These are phyloP conservation scores for Gaertneriomyces semiglobifer DNA, from an alignment of 192 early-diverging fungal genomes.

Conservation along the genomic window DNA sequence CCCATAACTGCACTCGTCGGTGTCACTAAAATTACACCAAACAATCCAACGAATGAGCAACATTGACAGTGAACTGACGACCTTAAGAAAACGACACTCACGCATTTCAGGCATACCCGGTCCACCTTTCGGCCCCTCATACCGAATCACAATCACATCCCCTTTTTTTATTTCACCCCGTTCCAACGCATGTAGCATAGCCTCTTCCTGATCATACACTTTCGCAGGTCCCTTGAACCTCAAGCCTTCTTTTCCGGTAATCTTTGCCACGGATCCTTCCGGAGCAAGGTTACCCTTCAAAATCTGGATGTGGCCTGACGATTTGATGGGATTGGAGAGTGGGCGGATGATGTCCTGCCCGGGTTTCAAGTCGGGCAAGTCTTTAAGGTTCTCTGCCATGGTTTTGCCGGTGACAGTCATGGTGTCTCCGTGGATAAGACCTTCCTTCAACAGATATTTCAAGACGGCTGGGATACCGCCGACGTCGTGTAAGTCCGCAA, in stretches of 20 bases:
- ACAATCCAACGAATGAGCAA: background rate
- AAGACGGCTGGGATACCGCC: slow-evolving; percentile 94
- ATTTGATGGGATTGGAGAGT: slow-evolving; percentile 83
- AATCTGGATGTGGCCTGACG: slow-evolving; percentile 91
- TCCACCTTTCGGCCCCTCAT: slow-evolving; percentile 97
- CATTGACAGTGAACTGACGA: background rate
- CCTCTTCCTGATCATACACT: slow-evolving; percentile 90
- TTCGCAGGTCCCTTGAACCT: slow-evolving; percentile 81
- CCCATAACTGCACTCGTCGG: slow-evolving; percentile 99
- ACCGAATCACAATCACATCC: slow-evolving; percentile 90
- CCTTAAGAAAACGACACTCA: slow-evolving; percentile 30
- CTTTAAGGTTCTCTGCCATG: slow-evolving; percentile 83
- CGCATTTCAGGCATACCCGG: slow-evolving; percentile 99
- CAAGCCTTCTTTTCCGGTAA: slow-evolving; percentile 98
- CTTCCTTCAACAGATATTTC: slow-evolving; percentile 87
- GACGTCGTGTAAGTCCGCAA: slow-evolving; percentile 90
- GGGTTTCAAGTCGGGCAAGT: slow-evolving; percentile 68
- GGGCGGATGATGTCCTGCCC: slow-evolving; percentile 88
- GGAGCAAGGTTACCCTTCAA: slow-evolving; percentile 93
- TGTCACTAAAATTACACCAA: slow-evolving; percentile 58
- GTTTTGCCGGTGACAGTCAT: slow-evolving; percentile 98
- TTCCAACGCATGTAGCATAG: slow-evolving; percentile 87
- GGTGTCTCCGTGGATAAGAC: slow-evolving; percentile 78
- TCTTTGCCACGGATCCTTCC: slow-evolving; percentile 96
- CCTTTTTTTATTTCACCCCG: slow-evolving; percentile 86